These are phyloP conservation scores for Ophiostoma novo-ulmi DNA, from an alignment of 2,329 filamentous ascomycete species.

Conservation along the genomic window DNA sequence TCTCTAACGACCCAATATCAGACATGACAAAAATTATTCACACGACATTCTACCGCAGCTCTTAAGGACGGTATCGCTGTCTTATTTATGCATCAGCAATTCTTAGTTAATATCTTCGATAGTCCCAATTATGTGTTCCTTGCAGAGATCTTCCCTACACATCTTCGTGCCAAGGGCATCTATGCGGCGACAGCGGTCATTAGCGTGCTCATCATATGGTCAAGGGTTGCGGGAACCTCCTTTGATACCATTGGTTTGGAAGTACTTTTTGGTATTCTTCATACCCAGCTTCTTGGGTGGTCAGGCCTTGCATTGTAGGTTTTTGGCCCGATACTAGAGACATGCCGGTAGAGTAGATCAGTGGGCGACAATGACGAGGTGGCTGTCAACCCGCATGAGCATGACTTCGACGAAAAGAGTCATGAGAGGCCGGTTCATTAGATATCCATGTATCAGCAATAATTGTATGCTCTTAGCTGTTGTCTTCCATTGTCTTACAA, in stretches of 20 bases:
- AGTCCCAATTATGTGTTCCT: neutral
- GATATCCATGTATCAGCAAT: no score
- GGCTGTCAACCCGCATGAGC: neutral
- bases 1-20: no score
- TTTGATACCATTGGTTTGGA: neutral
- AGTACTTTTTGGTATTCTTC: neutral
- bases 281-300: neutral
- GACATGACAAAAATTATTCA: no score
- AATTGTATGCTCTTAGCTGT: no score
- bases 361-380: neutral
- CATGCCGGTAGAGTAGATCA: neutral
- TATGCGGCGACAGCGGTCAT: neutral
- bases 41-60: neutral
- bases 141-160: neutral
- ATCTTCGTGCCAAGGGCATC: slow-evolving; percentile 3
- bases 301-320: neutral
- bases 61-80: neutral
- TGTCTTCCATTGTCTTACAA: no score
- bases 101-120: neutral
- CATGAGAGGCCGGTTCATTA: neutral
- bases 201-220: neutral
- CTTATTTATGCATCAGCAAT: neutral
- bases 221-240: neutral
- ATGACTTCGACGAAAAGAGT: neutral
- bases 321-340: neutral